Conservation (phyloP, 805 yeast species). For the Candida wancherniae region DNA sequence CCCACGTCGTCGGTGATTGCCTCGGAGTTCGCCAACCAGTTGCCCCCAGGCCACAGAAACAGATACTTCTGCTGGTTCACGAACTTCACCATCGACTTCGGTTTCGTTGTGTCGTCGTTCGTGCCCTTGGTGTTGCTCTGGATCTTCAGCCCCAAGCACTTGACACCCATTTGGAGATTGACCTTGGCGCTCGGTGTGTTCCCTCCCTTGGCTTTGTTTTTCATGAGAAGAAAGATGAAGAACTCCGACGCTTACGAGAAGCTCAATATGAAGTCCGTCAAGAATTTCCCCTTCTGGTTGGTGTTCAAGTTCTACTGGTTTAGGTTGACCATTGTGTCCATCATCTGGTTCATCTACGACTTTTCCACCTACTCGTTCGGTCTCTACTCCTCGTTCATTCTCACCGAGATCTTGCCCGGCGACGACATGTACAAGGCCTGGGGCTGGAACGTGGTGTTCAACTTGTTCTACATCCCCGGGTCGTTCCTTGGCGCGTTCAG, state of each 20-base stretch:
- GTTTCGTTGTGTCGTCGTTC: conserved; percentile 78
- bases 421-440: conserved; percentile 65
- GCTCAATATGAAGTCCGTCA: conserved; percentile 58
- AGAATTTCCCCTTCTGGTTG: conserved; percentile 58
- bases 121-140: conserved; percentile 82
- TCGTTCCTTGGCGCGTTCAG: conserved; percentile 78
- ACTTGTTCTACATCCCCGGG: conserved; percentile 87
- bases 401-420: conserved; percentile 53
- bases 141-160: conserved; percentile 68
- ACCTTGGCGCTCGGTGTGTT: conserved; percentile 87
- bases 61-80: conserved; percentile 89
- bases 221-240: conserved; percentile 68
- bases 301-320: conserved; percentile 81
- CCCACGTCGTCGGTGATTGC: conserved; percentile 93
- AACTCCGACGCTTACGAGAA: conserved; percentile 72
- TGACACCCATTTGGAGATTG: conserved; percentile 87
- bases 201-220: conserved; percentile 74
- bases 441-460: conserved; percentile 91
- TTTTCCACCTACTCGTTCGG: conserved; percentile 86
- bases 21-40: conserved; percentile 78
- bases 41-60: conserved; percentile 81
- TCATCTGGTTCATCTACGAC: conserved; percentile 90
- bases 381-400: conserved; percentile 70
- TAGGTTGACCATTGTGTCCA: conserved; percentile 61
- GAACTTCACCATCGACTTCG: conserved; percentile 79